Evolutionary conservation across 768 basidiomycete genomes (phyloP), one percentile per base, ranked within the genome.

Genomic region (Macrolepiota fuliginosa): DNA sequence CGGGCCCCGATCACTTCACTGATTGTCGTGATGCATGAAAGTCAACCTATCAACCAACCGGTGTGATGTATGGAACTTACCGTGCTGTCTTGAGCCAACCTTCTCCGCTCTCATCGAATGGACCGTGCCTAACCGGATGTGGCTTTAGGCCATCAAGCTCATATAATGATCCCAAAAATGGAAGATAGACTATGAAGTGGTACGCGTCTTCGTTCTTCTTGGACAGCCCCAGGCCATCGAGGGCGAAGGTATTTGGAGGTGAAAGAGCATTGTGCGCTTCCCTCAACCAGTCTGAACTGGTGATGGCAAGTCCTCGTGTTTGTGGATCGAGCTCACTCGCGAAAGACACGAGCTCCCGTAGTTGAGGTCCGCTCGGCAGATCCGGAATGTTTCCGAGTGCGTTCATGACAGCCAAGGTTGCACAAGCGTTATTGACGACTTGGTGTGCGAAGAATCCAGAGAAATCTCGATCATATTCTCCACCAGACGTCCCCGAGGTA

Each of bases 391-490:
- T 94, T 62, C 90, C 91, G 22, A 96, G 82, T 29, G 92, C 93
- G 70, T 98, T 97, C 62, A 97, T 77, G 36, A 96, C 93, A 4
- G 95, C 96, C 35, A 97, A 77, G n/a, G 95, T 96, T 15, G 94
- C 96, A 68, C 96, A 99, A 3, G 95, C 94, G 67, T 98, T 99
- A 75, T 96, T 94, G 66, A 97, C 93, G 54, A 94, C 92, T 74
- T 88, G 94, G 67, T 94, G 91, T 1, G 95, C 94, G 70, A 97
- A 98, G 76, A 93, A 94, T 12, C 93, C 92, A 3, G 90, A 79
- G 65, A 94, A 95, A 17, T 87, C 85, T 50, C 79, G 72, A 69
- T 93, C 91, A 68, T 88, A 89, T 61, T 82, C 79, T 47, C 91
- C 91, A 22, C 79, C 76, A 57, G 73, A 72, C 55, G 74, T 68